Base-by-base conservation (phyloP, 805 yeast genomes). In the Wickerhamomyces pijperi region DNA sequence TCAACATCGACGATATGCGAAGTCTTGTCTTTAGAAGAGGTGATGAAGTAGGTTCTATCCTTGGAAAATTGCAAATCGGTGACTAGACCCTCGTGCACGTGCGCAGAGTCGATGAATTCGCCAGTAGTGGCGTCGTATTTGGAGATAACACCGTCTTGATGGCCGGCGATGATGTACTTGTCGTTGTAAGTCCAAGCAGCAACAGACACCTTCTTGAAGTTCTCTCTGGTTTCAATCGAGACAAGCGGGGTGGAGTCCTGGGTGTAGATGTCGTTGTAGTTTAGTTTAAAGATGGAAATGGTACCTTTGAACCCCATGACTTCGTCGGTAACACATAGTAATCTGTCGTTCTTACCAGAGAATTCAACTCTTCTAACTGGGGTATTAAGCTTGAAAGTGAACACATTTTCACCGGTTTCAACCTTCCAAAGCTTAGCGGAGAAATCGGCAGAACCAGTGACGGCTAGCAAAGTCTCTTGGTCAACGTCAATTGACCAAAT, bases 341-440 rank as follows among this genome's bases (percentile, higher is more conserved):
- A 65, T 60, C 70, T 72, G 42, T 67, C 63, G 48, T 80, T 81
- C 50, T 78, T 78, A 39, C 90, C 84, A 31, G 82, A 73, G 54
- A 92, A 84, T 56, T 85, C 87, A 38, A 86, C 95, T 60, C 88
- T 74, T 66, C 90, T 84, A 34, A 82, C 92, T n/a, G 97, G 94
- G 25, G 95, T 78, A 44, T 76, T 76, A 43, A 79, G 70, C 32
- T 70, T 70, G 81, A 88, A 84, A 18, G 82, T 76, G 62, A 67
- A 74, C 31, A 84, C 66, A 53, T 78, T 73, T 52, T 78, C 71
- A 38, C 98, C 99, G 37, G 77, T 80, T 54, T 72, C 65, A 15
- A 82, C 82, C 47, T 72, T 72, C 97, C 97, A 92, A 47, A 90
- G 70, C 51, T 82, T 83, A 50, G 84, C 76, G 39, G 82, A 68